Base-by-base conservation (phyloP, 2,329 filamentous ascomycete genomes). In the Penicillium sp. region DNA sequence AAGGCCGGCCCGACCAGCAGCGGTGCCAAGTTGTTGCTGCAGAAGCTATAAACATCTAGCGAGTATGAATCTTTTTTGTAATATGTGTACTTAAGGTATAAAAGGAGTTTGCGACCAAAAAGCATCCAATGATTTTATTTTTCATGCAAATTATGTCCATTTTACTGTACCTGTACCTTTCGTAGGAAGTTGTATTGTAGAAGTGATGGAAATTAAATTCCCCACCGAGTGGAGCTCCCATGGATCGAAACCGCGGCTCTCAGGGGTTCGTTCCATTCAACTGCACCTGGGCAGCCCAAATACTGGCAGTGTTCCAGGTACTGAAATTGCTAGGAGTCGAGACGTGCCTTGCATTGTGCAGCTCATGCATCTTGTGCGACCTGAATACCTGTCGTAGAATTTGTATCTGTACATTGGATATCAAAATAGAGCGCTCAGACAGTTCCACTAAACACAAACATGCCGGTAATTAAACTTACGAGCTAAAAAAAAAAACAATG, bases 1-100 rank as follows among this genome's bases (percentile, higher is more conserved):
- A 76, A 75, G 63, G 60, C 69, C 6, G 68, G 71, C 13, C 74
- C 74, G 37, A 67, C 70, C 48, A 80, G 81, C 64, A 81, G 79
- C 33, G 80, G 80, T 44, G 79, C 73, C 8, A 75, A 74, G 64
- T 49, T 75, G 53, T 60, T 75, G 50, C 60, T 75, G 47, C 68
- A 70, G 63, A 75, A 74, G 69, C 69, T 75, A 37, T 66, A 62
- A 54, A 46, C 54, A 35, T 61, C 11, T 33, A 51, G 48, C 48
- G 47, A 39, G 50, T 41, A 56, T 59, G 39, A 43, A 9, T 35
- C 21, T 47, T 41, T 52, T 31, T 41, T 50, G 49, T 59, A 52
- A 41, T 53, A 53, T 53, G 45, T 58, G 43, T 50, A 50, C 27
- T 24, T 39, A 51, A 22, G 43, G 45, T 52, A 52, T 52, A 52